Evolutionary conservation across 2,329 filamentous ascomycete species (phyloP), one percentile per base, ranked within the genome.

Genomic region (Endothia cerciana): DNA sequence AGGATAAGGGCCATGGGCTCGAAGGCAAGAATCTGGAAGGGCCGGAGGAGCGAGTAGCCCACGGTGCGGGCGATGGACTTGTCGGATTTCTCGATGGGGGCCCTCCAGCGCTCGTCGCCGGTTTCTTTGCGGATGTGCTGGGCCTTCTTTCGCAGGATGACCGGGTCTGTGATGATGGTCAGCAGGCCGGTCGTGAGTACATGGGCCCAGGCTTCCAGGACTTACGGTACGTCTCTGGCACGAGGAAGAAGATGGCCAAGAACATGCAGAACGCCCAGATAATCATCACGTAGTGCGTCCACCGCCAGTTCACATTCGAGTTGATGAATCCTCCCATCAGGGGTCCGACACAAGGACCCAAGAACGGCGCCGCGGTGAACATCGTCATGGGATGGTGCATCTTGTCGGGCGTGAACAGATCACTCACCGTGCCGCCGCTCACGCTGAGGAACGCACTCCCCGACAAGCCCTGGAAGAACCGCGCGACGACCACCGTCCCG

Each of bases 1-100:
- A 97, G 87, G 70, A 88, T 88, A 65, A 95, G 81, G 67, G 89
- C 91, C 92, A 97, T 97, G 70, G 91, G 92, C 80, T 97, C 93
- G 63, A 91, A 85, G 60, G 89, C 77, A 63, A 97, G 83, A 6
- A 97, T 85, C 77, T 95, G 87, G 74, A 95, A 91, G 6, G 92
- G 92, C n/a, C 88, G 84, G 61, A 86, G 78, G 41, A 90, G 80
- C 1, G 87, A 89, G 57, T 78, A 77, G 7, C 84, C 78, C 25
- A 93, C 77, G 1, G 89, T 90, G 57, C 76, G 78, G 7, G 79
- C 71, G 47, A 97, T 87, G 0, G 91, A 93, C 71, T 87, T 87
- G 62, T 89, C 79, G 69, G 86, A 78, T 71, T 86, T 90, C 76
- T 97, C 94, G 70, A 92, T 90, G 0, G 92, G 89, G 8, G 93